These are phyloP conservation scores for Neurospora sp. DNA, from an alignment of 495 filamentous ascomycete genomes.

Conservation along the genomic window DNA sequence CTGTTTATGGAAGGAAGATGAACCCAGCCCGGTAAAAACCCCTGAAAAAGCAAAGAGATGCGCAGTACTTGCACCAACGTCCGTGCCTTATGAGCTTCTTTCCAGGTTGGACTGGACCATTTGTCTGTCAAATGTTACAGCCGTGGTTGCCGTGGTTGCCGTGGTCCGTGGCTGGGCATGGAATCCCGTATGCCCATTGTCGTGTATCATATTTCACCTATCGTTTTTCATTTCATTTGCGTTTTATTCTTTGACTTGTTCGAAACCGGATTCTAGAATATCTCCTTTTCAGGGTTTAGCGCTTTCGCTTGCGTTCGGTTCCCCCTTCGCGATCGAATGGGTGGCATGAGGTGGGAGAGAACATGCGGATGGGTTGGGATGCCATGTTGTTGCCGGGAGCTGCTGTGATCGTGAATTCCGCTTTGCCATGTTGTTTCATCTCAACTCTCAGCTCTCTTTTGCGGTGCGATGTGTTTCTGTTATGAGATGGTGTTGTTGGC, in stretches of 20 bases:
- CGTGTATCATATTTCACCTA: neutral
- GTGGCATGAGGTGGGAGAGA: neutral
- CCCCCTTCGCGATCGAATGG: neutral
- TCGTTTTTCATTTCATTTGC: neutral
- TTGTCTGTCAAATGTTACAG: neutral
- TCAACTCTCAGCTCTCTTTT: neutral
- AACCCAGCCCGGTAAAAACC: neutral
- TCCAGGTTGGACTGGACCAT: neutral
- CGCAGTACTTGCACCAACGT: neutral
- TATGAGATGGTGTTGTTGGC: neutral
- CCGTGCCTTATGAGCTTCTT: neutral
- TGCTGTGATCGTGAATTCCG: neutral
- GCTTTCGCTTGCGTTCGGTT: neutral
- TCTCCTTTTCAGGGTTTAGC: neutral
- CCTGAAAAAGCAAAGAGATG: neutral
- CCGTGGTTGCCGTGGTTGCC: neutral
- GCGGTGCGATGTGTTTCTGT: neutral
- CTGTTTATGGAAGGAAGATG: neutral
- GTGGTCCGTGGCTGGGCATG: neutral
- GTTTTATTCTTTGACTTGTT: neutral
- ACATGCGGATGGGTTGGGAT: neutral
- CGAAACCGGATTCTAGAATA: neutral
- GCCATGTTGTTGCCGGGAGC: neutral
- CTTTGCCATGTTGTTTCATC: neutral
- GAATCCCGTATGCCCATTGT: neutral